Evolutionary conservation across 1,284 basidiomycete genomes (phyloP).

Genomic region (Heliocybe sulcata): DNA sequence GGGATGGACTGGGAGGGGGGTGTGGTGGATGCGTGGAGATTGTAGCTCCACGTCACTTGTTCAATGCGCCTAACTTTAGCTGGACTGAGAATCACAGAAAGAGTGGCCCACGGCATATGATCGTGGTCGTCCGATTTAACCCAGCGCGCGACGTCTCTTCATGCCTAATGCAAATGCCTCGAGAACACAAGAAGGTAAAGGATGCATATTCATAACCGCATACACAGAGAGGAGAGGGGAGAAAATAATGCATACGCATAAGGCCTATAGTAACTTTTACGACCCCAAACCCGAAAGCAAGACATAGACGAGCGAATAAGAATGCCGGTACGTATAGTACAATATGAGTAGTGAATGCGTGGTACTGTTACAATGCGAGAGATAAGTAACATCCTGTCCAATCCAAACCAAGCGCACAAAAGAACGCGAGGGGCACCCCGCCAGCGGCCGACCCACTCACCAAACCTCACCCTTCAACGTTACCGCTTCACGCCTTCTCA

Average conservation of each 20-base stretch:
- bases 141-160: too few relatives aligned
- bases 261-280: not conserved
- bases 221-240: not conserved
- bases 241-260: not conserved
- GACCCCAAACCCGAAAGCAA: not conserved
- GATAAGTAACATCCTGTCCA: too few relatives aligned
- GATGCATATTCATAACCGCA: not conserved
- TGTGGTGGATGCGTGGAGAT: too few relatives aligned
- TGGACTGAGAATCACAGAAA: too few relatives aligned
- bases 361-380: not conserved
- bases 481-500: constrained; percentile 11
- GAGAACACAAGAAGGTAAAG: not conserved
- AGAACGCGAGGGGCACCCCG: too few relatives aligned
- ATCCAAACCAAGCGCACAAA: too few relatives aligned
- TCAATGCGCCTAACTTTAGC: too few relatives aligned
- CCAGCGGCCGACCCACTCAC: not conserved
- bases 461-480: too few relatives aligned
- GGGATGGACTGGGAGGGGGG: too few relatives aligned
- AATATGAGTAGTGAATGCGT: not conserved
- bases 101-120: too few relatives aligned
- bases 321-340: not conserved
- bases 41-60: too few relatives aligned
- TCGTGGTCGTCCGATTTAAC: too few relatives aligned
- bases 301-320: not conserved
- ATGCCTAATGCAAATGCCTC: not conserved